These are phyloP conservation scores for Thielaviopsis punctulata DNA, from an alignment of 2,329 filamentous ascomycete genomes.

Conservation along the genomic window DNA sequence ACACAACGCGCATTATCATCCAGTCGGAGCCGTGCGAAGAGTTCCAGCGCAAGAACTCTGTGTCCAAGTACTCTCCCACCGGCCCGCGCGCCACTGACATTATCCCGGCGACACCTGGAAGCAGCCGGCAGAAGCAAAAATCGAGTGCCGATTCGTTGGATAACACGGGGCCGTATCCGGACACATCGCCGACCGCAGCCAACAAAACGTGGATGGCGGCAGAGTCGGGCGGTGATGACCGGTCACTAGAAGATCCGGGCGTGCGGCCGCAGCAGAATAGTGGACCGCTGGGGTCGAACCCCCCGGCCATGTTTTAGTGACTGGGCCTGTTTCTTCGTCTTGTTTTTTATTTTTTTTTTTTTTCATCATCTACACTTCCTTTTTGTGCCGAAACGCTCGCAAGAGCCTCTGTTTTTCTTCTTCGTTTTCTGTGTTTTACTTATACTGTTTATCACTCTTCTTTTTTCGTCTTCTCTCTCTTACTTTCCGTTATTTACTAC, in stretches of 20 bases:
- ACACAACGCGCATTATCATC: conserved; percentile 8
- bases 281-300: conserved; percentile 8
- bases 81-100: background rate
- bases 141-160: background rate
- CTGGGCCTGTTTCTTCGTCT: background rate
- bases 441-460: background rate
- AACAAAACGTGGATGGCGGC: background rate
- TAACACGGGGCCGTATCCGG: background rate
- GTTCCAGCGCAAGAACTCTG: background rate
- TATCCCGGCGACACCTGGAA: background rate
- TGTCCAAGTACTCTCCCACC: background rate
- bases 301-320: conserved; percentile 1
- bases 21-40: background rate
- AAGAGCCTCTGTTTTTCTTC: background rate
- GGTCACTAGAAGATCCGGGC: conserved; percentile 3
- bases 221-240: background rate
- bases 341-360: background rate
- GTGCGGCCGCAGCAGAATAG: conserved; percentile 5
- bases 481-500: background rate
- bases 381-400: too few relatives aligned
- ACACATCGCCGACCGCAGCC: background rate
- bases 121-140: background rate
- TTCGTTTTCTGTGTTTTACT: background rate
- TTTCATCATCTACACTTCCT: background rate
- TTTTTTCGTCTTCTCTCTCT: background rate